A percentile compares a stretch with the other conserved stretches of the same genome.
phyloP scores from a whole-genome alignment of 306 rosid genomes.

The Quercus berberidifolia region DNA sequence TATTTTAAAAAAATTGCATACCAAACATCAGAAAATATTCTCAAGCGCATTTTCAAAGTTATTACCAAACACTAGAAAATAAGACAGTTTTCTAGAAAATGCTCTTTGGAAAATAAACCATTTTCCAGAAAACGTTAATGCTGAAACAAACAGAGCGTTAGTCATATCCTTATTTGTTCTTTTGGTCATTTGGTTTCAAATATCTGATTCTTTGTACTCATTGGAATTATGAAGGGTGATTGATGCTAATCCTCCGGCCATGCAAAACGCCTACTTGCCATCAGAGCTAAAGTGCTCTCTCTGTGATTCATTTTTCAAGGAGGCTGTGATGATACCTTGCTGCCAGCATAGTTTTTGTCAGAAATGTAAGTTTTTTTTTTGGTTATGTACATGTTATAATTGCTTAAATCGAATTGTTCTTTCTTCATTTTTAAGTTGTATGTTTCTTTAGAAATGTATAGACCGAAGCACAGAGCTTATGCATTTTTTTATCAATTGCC shows the following conservation, averaged over 20 bases:
- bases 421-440: not conserved
- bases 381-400: not conserved
- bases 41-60: no score
- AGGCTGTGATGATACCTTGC: slow-evolving; percentile 44
- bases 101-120: no score
- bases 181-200: not conserved
- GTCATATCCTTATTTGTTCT: not conserved
- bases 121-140: no score
- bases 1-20: no score
- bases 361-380: slow-evolving; percentile 26
- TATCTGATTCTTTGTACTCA: slow-evolving; percentile 3
- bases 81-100: no score
- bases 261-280: slow-evolving; percentile 16
- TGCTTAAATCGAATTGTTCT: not conserved
- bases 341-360: slow-evolving; percentile 51
- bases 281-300: slow-evolving; percentile 36
- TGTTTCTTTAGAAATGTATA: not conserved
- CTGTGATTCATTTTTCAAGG: slow-evolving; percentile 34
- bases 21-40: no score
- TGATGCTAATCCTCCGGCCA: slow-evolving; percentile 4
- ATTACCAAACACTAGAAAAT: no score
- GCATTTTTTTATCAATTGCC: not conserved
- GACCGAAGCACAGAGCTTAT: not conserved
- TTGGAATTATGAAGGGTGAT: slow-evolving; percentile 26
- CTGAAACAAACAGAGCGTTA: no score